Base-by-base conservation (phyloP, 331 rosid genomes). In the Malus hybrid region DNA sequence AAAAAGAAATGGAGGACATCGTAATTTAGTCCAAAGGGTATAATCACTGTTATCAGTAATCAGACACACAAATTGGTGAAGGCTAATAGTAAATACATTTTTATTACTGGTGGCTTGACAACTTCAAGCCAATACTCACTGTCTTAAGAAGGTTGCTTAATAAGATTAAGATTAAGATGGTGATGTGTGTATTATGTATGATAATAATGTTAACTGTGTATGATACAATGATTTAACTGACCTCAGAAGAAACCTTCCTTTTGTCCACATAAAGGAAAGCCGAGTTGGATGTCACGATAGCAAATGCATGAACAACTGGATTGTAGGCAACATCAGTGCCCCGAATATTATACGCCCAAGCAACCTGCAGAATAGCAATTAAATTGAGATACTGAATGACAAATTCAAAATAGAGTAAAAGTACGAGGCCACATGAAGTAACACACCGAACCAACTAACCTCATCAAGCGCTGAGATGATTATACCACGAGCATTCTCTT, bases 241-340 rank as follows among this genome's bases (percentile, higher is more conserved):
- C 99, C 99, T 95, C 96, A 33, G 67, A 82, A 65, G 99, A 87
- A 74, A 89, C 88, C 87, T 92, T 95, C 84, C 70, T 91, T 70
- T 80, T 80, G 83, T 95, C 93, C 70, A 89, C 96, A 76, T 95
- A 95, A 65, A 95, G 61, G 89, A 95, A 90, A 46, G 96, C 90
- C 63, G 87, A 82, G 67, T 79, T 88, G 65, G 82, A 60, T 70
- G 97, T 90, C 71, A 95, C 90, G 46, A 90, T 84, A 67, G 97
- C 93, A 82, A 84, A 95, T 77, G 99, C 93, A 80, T 95, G 96
- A 83, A 88, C 93, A 76, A 95, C 97, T 9, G 99, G 99, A 74
- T 83, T 83, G 84, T 95, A 95, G 56, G 97, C 86, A 75, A 95
- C 97, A 80, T 95, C 99, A 72, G 82, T 90, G 81, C 99, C 97